Evolutionary conservation across 2,329 filamentous ascomycete genomes (phyloP).

Genomic region (Trichoderma guizhouense): DNA sequence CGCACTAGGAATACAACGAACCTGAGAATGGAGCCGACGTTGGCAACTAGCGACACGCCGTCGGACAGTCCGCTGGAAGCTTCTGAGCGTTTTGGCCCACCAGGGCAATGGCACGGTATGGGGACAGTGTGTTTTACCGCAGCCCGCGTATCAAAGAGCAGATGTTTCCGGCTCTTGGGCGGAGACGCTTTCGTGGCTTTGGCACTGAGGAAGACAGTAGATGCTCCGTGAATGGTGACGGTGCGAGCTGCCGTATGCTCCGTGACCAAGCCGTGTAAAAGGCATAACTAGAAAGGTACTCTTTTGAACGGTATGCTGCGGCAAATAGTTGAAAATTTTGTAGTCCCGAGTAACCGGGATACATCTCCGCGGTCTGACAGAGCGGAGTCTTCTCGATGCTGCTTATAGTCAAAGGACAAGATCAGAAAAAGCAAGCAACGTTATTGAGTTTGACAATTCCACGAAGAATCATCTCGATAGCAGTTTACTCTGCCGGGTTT

Average conservation of each 20-base stretch:
- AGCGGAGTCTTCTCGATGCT: not conserved
- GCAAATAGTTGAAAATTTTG: not conserved
- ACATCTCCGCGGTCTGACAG: not conserved
- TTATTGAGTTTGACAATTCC: not conserved
- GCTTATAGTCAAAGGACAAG: not conserved
- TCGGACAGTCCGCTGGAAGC: constrained; percentile 14
- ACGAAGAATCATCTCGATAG: not conserved
- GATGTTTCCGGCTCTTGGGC: constrained; percentile 3
- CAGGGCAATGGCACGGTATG: constrained; percentile 8
- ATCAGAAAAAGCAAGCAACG: not conserved
- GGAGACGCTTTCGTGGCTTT: constrained; percentile 3
- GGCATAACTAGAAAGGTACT: not conserved
- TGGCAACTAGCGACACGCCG: constrained; percentile 17
- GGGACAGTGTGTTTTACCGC: constrained; percentile 5
- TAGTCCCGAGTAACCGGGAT: not conserved
- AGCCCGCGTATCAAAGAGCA: not conserved
- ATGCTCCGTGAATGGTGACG: not conserved
- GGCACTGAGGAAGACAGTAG: constrained; percentile 13
- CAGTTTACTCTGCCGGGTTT: not conserved
- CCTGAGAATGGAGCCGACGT: constrained; percentile 4
- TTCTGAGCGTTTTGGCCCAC: not conserved
- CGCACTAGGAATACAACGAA: constrained; percentile 9
- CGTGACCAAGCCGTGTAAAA: not conserved
- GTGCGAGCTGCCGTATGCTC: constrained; percentile 7
- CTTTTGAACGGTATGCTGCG: not conserved